A percentile compares a stretch with the other conserved stretches of the same genome.
Evolutionary conservation across 2,329 filamentous ascomycete genomes (phyloP).

Genomic region (Biscogniauxia sp.): DNA sequence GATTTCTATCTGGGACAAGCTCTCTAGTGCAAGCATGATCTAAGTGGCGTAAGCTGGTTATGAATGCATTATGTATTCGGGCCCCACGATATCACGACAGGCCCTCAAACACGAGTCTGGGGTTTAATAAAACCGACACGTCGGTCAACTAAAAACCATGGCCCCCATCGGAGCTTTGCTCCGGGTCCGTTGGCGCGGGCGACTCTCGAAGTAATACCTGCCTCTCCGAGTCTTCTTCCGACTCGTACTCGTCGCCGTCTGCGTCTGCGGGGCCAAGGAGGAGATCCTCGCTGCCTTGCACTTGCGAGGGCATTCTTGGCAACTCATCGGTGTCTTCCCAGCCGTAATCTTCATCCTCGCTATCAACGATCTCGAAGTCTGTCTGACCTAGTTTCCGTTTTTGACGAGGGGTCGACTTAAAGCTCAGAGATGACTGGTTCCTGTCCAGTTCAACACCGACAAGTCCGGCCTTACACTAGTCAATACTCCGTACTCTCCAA

Average conservation of each 20-base stretch:
- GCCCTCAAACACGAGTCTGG: neutral
- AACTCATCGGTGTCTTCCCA: constrained; percentile 66
- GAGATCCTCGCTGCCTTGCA: constrained; percentile 66
- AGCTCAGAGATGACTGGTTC: constrained; percentile 32
- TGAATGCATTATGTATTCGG: neutral
- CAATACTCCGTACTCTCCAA: constrained; percentile 9
- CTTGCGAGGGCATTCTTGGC: constrained; percentile 61
- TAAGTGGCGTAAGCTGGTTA: constrained; percentile 8
- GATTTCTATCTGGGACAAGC: constrained; percentile 3
- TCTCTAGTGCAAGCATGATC: constrained; percentile 12
- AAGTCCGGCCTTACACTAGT: constrained; percentile 41
- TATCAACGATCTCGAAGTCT: constrained; percentile 59
- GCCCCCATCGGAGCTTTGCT: constrained; percentile 12
- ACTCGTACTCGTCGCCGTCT: constrained; percentile 41
- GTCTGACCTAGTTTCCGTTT: constrained; percentile 67
- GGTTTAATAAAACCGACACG: neutral
- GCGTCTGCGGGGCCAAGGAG: constrained; percentile 46
- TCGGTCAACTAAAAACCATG: neutral
- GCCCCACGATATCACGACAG: constrained; percentile 2
- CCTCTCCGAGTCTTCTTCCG: constrained; percentile 26
- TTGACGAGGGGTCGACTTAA: constrained; percentile 39
- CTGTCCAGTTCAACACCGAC: constrained; percentile 40
- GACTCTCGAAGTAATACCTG: constrained; percentile 11
- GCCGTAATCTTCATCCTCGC: constrained; percentile 68
- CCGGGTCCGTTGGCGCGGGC: constrained; percentile 10